phyloP scores from a whole-genome alignment of 2,329 filamentous ascomycete species.

The Chalaropsis thielavioides region DNA sequence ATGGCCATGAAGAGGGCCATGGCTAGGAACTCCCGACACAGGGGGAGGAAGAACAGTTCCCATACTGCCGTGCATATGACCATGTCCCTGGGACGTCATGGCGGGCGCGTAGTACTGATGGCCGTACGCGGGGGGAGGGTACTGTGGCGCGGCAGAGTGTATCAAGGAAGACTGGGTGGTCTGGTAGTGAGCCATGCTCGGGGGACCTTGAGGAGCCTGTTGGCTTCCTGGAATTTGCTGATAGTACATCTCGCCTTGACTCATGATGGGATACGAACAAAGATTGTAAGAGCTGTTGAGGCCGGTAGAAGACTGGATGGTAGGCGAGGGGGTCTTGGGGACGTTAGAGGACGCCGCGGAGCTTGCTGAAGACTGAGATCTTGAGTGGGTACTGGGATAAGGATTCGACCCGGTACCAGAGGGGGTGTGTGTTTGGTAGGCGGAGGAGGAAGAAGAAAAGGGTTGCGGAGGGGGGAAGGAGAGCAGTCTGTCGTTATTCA shows the following conservation, averaged over 20 bases:
- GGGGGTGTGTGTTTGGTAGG: constrained; percentile 55
- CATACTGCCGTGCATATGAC: constrained; percentile 58
- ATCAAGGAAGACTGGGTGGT: constrained; percentile 63
- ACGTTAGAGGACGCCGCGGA: constrained; percentile 42
- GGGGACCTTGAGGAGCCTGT: constrained; percentile 53
- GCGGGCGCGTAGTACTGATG: constrained; percentile 66
- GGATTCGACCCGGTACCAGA: constrained; percentile 62
- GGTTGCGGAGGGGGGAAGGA: constrained; percentile 55
- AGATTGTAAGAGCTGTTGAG: constrained; percentile 29
- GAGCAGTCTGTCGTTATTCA: constrained; percentile 54
- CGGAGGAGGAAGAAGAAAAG: constrained; percentile 50
- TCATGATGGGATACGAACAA: constrained; percentile 52
- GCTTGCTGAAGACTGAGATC: constrained; percentile 41
- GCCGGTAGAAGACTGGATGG: constrained; percentile 38
- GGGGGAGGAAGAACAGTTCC: constrained; percentile 59
- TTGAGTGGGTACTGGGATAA: constrained; percentile 35
- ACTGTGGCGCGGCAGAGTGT: constrained; percentile 56
- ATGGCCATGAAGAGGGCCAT: constrained; percentile 33
- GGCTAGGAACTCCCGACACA: constrained; percentile 17
- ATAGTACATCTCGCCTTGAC: constrained; percentile 81
- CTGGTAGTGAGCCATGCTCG: constrained; percentile 55
- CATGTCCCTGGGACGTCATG: constrained; percentile 62
- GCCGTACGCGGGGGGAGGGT: constrained; percentile 45
- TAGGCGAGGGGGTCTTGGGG: constrained; percentile 66
- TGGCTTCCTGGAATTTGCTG: constrained; percentile 67